Conservation (phyloP, 768 basidiomycete species). For the Rhodotorula kratochvilovae region DNA sequence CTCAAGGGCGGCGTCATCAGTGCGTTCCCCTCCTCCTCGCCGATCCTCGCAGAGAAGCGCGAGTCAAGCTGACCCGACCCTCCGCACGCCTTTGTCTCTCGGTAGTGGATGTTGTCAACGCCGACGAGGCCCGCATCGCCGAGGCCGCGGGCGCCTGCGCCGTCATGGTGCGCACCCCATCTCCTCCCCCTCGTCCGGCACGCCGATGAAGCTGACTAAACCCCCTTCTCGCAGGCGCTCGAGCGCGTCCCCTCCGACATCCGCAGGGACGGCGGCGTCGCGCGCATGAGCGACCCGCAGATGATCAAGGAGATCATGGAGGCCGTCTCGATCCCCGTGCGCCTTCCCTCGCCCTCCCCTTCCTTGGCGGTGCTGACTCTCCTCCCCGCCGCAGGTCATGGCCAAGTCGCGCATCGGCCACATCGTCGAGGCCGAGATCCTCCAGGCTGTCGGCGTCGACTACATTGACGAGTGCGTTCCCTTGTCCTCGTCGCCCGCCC, state of each 20-base stretch:
- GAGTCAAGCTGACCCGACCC: conserved; percentile 11
- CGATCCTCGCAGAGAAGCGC: background rate
- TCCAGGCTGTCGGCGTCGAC: conserved; percentile 90
- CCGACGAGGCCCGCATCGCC: conserved; percentile 78
- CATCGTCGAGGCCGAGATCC: conserved; percentile 83
- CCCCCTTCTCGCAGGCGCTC: conserved; percentile 54
- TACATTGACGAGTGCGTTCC: conserved; percentile 83
- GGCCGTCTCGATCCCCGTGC: conserved; percentile 70
- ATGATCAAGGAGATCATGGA: conserved; percentile 96
- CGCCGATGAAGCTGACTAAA: background rate
- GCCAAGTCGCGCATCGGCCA: conserved; percentile 76
- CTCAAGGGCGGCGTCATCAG: conserved; percentile 81
- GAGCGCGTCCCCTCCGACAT: conserved; percentile 96
- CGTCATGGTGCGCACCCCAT: conserved; percentile 62
- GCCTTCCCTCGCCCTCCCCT: background rate
- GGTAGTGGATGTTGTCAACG: conserved; percentile 86
- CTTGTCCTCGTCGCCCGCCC: background rate
- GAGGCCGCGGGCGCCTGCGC: conserved; percentile 97
- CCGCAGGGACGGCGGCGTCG: conserved; percentile 83
- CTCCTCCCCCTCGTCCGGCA: background rate
- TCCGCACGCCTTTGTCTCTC: conserved; percentile 29
- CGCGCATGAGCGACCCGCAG: conserved; percentile 74
- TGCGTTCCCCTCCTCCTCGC: conserved; percentile 1
- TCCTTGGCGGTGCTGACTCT: too few species aligned
- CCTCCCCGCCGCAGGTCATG: conserved; percentile 57